Evolutionary conservation across 306 rosid species (phyloP), one percentile per base, ranked within the genome.

Genomic region (Quercus wislizeni): DNA sequence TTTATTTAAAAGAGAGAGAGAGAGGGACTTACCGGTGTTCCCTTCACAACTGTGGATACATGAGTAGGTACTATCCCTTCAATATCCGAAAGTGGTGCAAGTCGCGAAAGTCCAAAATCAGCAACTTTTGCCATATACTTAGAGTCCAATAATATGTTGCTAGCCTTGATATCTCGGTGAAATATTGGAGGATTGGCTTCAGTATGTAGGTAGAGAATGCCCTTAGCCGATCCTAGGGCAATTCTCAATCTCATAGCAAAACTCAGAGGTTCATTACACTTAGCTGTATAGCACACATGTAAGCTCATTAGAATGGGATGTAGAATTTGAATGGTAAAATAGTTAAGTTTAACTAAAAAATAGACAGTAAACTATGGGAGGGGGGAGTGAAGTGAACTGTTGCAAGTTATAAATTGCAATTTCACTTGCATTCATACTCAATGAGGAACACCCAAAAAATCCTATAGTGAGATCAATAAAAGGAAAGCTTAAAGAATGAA

Each of bases 101-200:
- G 98, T 56, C 97, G 87, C 0, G 98, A 94, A 69, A 94, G 83
- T 76, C 98, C 98, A 57, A 94, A 94, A 90, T 94, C 98, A 3
- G 97, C 97, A 69, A 94, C 94, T 86, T 92, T 94, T 55, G 97
- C 93, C 1, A 55, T 83, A 67, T 88, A 75, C 78, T 85, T 87
- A 79, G 87, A 78, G 81, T 91, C 94, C 76, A 94, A 80, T 74
- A 94, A 97, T 84, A 94, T 94, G 89, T 92, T 94, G 69, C 85
- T 92, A 67, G 98, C 90, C 84, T 94, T 94, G 43, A 94, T 91
- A 80, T 94, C 98, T 67, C 98, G 81, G 88, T 94, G 98, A 87
- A 87, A 89, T 86, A 94, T 91, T 19, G 98, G 97, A 87, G 98
- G 98, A 80, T 94, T 87, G 54, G 98, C 98, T 80, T 92, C 97